Conservation (phyloP, 257 asterid genomes). For the Capsicum pubescens region DNA sequence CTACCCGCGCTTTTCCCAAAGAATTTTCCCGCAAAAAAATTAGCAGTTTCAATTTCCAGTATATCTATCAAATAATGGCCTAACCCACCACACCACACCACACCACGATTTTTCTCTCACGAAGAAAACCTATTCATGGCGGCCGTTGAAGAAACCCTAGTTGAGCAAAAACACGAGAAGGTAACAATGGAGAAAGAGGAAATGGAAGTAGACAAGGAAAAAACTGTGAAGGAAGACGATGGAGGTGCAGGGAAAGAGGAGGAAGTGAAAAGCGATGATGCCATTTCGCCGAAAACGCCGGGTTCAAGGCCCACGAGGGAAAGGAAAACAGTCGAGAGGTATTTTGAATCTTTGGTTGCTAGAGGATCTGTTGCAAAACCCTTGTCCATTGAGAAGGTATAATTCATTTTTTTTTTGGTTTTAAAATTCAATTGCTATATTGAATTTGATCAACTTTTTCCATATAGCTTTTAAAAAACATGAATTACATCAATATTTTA, state of each 20-base stretch:
- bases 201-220: conserved; percentile 25
- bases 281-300: conserved; percentile 43
- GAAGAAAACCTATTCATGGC: conserved; percentile 46
- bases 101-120: neutral
- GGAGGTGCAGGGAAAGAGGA: neutral
- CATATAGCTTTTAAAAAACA: too few species aligned
- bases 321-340: conserved; percentile 83
- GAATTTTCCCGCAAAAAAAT: conserved; percentile 2
- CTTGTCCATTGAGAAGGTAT: conserved; percentile 74
- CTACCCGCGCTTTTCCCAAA: conserved; percentile 25
- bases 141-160: conserved; percentile 52
- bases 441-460: too few species aligned
- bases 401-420: neutral
- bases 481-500: too few species aligned
- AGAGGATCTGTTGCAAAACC: conserved; percentile 54
- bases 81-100: neutral
- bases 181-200: conserved; percentile 16
- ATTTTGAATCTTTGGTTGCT: conserved; percentile 50
- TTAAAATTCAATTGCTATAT: neutral
- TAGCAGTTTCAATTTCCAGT: neutral
- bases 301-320: conserved; percentile 84
- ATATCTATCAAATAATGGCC: neutral
- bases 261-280: conserved; percentile 17
- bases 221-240: conserved; percentile 17
- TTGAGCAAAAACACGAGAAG: conserved; percentile 29